phyloP scores from a whole-genome alignment of 169 alveolate species.

The Sarcocystis neurona region DNA sequence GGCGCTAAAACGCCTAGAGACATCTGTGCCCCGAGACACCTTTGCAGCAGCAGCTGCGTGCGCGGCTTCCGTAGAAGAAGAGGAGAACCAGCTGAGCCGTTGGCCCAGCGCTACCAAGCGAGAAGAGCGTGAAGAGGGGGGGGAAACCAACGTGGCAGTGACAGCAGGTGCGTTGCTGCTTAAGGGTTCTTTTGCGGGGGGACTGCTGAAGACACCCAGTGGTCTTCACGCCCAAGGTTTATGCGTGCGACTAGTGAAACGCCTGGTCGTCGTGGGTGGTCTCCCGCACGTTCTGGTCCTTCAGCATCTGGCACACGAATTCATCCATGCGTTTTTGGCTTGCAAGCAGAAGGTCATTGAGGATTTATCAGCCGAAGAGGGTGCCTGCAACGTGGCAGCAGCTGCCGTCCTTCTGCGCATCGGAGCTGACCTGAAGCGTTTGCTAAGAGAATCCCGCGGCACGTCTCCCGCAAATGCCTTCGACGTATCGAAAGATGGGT shows the following conservation, averaged over 20 bases:
- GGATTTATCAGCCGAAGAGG: not conserved
- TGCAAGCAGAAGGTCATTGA: not conserved
- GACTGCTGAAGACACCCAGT: not conserved
- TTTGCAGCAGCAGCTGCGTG: constrained; percentile 3
- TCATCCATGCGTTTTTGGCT: constrained; percentile 24
- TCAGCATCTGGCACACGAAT: constrained; percentile 17
- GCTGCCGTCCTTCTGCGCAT: not conserved
- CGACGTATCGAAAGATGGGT: not conserved
- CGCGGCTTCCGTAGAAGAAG: constrained; percentile 21
- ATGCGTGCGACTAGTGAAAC: not conserved
- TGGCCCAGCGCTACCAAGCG: not conserved
- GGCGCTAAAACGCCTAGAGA: not conserved
- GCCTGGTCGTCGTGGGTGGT: not conserved
- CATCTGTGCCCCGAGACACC: not conserved
- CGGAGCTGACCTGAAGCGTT: constrained; percentile 7
- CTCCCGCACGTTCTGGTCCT: constrained; percentile 9
- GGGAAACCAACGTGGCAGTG: not conserved
- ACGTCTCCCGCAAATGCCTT: not conserved
- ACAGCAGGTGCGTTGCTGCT: constrained; percentile 9
- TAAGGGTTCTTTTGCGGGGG: constrained; percentile 26
- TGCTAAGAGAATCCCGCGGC: not conserved
- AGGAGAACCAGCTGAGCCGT: no score
- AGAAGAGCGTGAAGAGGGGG: not conserved
- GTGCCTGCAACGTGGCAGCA: constrained; percentile 34
- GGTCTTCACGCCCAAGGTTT: not conserved